These are phyloP conservation scores for Arthrobotrys megalospora DNA, from an alignment of 2,329 filamentous ascomycete species.

Conservation along the genomic window DNA sequence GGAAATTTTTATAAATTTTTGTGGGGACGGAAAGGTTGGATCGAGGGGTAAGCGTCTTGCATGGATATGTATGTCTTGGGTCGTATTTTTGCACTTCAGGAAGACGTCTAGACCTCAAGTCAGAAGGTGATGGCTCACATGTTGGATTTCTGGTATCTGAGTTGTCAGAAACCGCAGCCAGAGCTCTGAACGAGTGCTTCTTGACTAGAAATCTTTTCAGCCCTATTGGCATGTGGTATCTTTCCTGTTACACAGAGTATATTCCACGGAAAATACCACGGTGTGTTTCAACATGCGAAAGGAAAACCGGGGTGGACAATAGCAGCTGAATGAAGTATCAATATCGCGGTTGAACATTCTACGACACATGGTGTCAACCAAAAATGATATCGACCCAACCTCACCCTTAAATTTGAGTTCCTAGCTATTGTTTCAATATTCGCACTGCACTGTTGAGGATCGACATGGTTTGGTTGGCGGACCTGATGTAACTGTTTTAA, in stretches of 20 bases:
- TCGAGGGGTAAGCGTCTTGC: constrained; percentile 37
- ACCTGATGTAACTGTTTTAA: not conserved
- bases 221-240: constrained; percentile 15
- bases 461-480: constrained; percentile 8
- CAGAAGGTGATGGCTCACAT: constrained; percentile 10
- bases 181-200: not conserved
- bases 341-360: not conserved
- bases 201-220: constrained; percentile 6
- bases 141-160: not conserved
- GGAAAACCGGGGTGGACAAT: not conserved
- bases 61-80: constrained; percentile 28
- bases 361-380: not conserved
- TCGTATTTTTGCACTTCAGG: constrained; percentile 25
- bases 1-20: not conserved
- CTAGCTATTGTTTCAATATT: constrained; percentile 3
- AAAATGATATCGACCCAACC: not conserved
- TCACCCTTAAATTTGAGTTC: constrained; percentile 3
- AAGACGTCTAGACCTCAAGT: not conserved
- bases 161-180: not conserved
- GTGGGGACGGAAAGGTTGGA: constrained; percentile 7
- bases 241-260: constrained; percentile 16
- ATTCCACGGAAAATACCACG: not conserved
- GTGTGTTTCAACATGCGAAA: constrained; percentile 36
- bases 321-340: constrained; percentile 15
- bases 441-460: no score